These are phyloP conservation scores for Vitis hybrid DNA, from an alignment of 177 flowering plant species.

Conservation along the genomic window DNA sequence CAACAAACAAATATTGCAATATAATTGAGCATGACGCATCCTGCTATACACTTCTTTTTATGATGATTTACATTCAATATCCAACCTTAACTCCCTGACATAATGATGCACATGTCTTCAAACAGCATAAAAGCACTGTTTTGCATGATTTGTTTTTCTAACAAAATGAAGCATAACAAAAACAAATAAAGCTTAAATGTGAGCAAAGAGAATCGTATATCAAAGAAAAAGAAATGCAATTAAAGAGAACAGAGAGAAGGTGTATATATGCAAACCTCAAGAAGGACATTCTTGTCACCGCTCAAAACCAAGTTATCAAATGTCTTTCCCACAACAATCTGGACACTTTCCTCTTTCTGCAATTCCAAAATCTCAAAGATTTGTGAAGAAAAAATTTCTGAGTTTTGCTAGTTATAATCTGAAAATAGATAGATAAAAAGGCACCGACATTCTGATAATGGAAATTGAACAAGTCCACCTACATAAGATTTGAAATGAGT, in stretches of 20 bases:
- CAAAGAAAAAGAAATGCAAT: neutral
- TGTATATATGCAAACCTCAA: conserved; percentile 64
- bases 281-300: conserved; percentile 59
- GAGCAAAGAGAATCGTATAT: neutral
- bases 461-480: neutral
- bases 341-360: conserved; percentile 58
- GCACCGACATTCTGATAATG: neutral
- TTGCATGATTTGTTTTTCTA: neutral
- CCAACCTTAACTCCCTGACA: neutral
- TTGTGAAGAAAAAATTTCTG: neutral
- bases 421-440: neutral
- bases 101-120: conserved; percentile 2
- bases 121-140: neutral
- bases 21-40: neutral
- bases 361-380: conserved; percentile 17
- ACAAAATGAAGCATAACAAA: neutral
- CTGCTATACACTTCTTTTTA: neutral
- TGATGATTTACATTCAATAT: neutral
- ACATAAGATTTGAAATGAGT: too few relatives aligned
- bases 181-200: neutral
- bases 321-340: conserved; percentile 78
- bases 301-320: conserved; percentile 74
- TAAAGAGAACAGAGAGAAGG: neutral
- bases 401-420: neutral
- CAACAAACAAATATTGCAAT: neutral